A percentile compares a stretch with the other conserved stretches of the same genome.
Conservation (phyloP, 495 filamentous ascomycete species). For the Penicillium steckii region DNA sequence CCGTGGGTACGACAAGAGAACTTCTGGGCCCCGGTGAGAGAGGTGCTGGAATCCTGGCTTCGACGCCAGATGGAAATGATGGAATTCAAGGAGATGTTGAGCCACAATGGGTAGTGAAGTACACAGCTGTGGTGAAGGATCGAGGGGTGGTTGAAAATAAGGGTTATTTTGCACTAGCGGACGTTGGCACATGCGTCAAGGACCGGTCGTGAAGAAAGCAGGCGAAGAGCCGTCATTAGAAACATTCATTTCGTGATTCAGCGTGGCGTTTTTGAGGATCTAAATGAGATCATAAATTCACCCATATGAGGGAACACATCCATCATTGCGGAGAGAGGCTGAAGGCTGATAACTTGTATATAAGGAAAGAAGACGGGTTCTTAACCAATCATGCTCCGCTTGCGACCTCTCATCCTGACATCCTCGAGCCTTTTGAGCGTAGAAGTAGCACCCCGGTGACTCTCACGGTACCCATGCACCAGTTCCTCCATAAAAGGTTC, state of each 20-base stretch:
- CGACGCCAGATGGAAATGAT: slow-evolving; percentile 39
- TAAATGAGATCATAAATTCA: slow-evolving; percentile 10
- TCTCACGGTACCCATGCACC: slow-evolving; percentile 59
- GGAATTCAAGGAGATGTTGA: slow-evolving; percentile 70
- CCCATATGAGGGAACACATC: slow-evolving; percentile 2
- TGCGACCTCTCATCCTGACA: slow-evolving; percentile 92
- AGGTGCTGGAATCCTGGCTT: slow-evolving; percentile 66
- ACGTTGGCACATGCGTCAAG: slow-evolving; percentile 52
- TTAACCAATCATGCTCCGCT: slow-evolving; percentile 94
- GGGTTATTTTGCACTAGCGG: slow-evolving; percentile 88
- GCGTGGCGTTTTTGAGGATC: slow-evolving; percentile 34
- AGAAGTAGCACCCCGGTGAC: slow-evolving; percentile 55
- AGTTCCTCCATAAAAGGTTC: slow-evolving; percentile 72
- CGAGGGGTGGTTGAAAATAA: slow-evolving; percentile 98
- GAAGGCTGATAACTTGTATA: slow-evolving; percentile 7
- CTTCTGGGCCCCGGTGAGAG: slow-evolving; percentile 66
- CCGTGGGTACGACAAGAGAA: slow-evolving; percentile 77
- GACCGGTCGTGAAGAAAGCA: slow-evolving; percentile 13
- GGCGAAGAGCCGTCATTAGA: slow-evolving; percentile 8
- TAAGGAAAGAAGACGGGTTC: slow-evolving; percentile 7
- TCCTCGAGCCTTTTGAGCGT: slow-evolving; percentile 83
- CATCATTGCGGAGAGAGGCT: background rate
- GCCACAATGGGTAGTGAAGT: slow-evolving; percentile 95
- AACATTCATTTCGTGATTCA: slow-evolving; percentile 23
- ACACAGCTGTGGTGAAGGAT: slow-evolving; percentile 95